phyloP scores from a whole-genome alignment of 2,329 filamentous ascomycete species.

The Sclerotinia borealis region DNA sequence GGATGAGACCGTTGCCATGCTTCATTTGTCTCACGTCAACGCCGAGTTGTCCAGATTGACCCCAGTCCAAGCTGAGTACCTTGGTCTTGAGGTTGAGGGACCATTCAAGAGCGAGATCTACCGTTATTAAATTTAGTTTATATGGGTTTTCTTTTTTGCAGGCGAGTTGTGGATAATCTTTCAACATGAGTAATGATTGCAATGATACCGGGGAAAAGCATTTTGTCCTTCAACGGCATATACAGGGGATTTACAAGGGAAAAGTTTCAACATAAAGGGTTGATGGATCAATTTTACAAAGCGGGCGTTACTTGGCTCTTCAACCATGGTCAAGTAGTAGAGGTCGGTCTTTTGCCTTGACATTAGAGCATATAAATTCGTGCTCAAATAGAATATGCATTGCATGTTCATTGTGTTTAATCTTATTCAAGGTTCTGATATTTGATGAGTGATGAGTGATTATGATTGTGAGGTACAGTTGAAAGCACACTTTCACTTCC shows the following conservation, averaged over 20 bases:
- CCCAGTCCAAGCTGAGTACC: conserved; percentile 86
- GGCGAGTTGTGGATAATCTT: conserved; percentile 24
- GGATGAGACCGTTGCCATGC: conserved; percentile 94
- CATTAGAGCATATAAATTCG: conserved; percentile 20
- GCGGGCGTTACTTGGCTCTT: conserved; percentile 37
- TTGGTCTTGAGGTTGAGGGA: conserved; percentile 76
- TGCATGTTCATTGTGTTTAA: conserved; percentile 10
- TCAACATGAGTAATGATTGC: conserved; percentile 47
- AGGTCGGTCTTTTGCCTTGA: conserved; percentile 30
- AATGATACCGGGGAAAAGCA: conserved; percentile 50
- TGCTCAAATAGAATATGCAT: conserved; percentile 17
- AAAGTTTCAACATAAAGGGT: conserved; percentile 35
- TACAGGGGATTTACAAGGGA: conserved; percentile 26
- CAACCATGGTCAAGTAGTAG: conserved; percentile 35
- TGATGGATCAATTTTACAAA: conserved; percentile 22
- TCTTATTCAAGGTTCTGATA: background rate
- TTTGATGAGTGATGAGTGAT: background rate
- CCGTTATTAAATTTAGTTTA: conserved; percentile 32
- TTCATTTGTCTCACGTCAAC: conserved; percentile 91
- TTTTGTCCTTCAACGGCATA: conserved; percentile 59
- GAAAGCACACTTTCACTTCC: too few relatives aligned
- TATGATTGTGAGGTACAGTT: background rate
- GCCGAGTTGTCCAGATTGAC: conserved; percentile 86
- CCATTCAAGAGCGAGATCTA: conserved; percentile 91
- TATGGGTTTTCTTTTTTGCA: conserved; percentile 19